These are phyloP conservation scores for Ananas comosus DNA, from an alignment of 176 grass and related monocot genomes.

Conservation along the genomic window DNA sequence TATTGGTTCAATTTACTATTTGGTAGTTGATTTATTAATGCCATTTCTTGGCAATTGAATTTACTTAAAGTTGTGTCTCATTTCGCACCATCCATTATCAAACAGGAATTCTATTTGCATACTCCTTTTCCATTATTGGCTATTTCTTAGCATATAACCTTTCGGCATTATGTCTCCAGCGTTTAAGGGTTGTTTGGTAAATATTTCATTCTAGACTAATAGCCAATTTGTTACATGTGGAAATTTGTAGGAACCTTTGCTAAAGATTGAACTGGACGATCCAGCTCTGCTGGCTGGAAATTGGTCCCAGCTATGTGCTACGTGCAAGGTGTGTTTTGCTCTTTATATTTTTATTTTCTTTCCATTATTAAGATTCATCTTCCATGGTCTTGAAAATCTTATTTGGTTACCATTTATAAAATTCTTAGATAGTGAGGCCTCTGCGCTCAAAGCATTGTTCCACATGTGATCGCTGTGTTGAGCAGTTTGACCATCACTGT, in stretches of 20 bases:
- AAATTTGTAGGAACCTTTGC: slow-evolving; percentile 70
- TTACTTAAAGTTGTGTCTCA: no score
- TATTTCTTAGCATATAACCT: no score
- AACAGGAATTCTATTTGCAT: no score
- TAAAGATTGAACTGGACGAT: slow-evolving; percentile 84
- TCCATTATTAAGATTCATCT: slow-evolving; percentile 16
- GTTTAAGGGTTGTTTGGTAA: no score
- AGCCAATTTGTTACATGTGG: slow-evolving; percentile 6
- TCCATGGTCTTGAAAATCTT: slow-evolving; percentile 24
- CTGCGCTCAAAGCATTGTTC: slow-evolving; percentile 92
- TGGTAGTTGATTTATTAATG: no score
- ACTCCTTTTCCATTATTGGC: no score
- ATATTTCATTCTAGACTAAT: neutral
- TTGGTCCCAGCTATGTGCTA: slow-evolving; percentile 94
- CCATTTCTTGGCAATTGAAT: no score
- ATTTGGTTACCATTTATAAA: slow-evolving; percentile 16
- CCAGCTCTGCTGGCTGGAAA: slow-evolving; percentile 78
- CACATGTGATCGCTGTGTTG: slow-evolving; percentile 96
- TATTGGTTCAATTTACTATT: no score
- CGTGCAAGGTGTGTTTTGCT: slow-evolving; percentile 74
- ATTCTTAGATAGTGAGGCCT: slow-evolving; percentile 81
- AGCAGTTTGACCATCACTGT: slow-evolving; percentile 99
- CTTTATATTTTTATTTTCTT: slow-evolving; percentile 6
- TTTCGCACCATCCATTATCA: no score
- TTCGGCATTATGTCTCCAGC: no score